Evolutionary conservation across 2,329 filamentous ascomycete species (phyloP), one percentile per base, ranked within the genome.

Genomic region (Podosphaera fusca): DNA sequence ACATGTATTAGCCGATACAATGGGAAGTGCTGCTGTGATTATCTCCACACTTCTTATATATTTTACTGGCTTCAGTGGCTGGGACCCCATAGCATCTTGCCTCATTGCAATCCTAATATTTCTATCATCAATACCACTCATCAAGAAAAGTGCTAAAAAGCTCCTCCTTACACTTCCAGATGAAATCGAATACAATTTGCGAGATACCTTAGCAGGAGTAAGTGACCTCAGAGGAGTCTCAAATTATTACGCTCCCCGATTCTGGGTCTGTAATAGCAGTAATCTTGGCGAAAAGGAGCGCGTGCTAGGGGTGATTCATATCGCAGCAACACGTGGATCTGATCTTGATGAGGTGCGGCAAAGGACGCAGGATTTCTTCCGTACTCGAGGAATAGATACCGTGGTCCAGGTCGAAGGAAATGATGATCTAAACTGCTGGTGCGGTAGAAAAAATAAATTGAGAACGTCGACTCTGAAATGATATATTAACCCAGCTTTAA

Each of bases 81-180:
- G 90, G 80, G 92, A 98, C 67, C 92, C 92, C 2, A 71, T 96
- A 29, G 92, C 92, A 0, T 95, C 90, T 0, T 94, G 89, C 68
- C 76, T 95, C 59, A 98, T 98, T 62, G 90, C 92, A 0, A 76
- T 92, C 33, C 75, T 98, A 52, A 98, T 98, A 62, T 89, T 95
- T 68, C 77, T 84, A n/a, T 94, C 89, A 7, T 87, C 92, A 0
- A 79, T 90, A 35, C 92, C 92, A 0, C 77, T 98, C 0, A 88
- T 98, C 30, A 81, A 80, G 60, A 87, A 85, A 14, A 88, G 86
- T 1, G 92, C 88, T 0, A 84, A 83, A 64, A 83, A 85, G 29
- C 73, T 98, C 2, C 74, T 98, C 30, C 76, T 98, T 2, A 87
- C 87, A 21, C 77, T 96, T 2, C 87, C 92, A 0, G 85, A 85